A percentile compares a stretch with the other conserved stretches of the same genome.
Evolutionary conservation across 495 filamentous ascomycete genomes (phyloP).

Genomic region (Tuber brumale): DNA sequence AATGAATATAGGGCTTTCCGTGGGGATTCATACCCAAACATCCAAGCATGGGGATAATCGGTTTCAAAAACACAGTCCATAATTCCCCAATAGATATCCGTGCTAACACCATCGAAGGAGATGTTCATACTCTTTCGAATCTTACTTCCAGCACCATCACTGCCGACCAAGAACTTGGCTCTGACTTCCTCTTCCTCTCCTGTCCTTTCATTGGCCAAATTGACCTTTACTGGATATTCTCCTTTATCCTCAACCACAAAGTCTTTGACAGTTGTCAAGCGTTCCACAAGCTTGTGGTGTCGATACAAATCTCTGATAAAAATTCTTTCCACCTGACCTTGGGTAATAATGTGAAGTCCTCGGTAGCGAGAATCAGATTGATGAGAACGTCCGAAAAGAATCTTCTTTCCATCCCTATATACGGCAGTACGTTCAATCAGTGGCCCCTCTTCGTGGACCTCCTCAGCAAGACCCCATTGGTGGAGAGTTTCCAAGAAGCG

Average conservation of each 20-base stretch:
- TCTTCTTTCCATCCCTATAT: constrained; percentile 41
- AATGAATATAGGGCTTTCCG: not conserved
- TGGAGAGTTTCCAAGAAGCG: constrained; percentile 43
- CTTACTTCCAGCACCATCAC: constrained; percentile 43
- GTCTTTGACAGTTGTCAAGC: constrained; percentile 34
- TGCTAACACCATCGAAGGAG: constrained; percentile 44
- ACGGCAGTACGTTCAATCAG: constrained; percentile 44
- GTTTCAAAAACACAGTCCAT: constrained; percentile 45
- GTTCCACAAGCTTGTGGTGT: constrained; percentile 43
- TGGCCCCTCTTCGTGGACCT: constrained; percentile 45
- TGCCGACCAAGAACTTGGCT: constrained; percentile 43
- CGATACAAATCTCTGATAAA: constrained; percentile 44
- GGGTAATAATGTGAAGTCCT: constrained; percentile 45
- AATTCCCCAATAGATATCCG: constrained; percentile 46
- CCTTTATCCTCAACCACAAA: constrained; percentile 17
- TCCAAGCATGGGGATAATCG: constrained; percentile 44
- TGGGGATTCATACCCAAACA: constrained; percentile 40
- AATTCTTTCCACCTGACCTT: constrained; percentile 45
- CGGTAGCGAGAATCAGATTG: constrained; percentile 44
- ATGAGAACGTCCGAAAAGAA: constrained; percentile 38
- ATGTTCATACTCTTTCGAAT: constrained; percentile 42
- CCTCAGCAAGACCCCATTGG: constrained; percentile 42
- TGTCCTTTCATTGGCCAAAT: constrained; percentile 30
- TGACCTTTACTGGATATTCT: constrained; percentile 28
- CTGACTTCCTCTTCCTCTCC: constrained; percentile 34